Conservation (phyloP, 1,284 basidiomycete genomes). For the Hypsizygus ulmarius region DNA sequence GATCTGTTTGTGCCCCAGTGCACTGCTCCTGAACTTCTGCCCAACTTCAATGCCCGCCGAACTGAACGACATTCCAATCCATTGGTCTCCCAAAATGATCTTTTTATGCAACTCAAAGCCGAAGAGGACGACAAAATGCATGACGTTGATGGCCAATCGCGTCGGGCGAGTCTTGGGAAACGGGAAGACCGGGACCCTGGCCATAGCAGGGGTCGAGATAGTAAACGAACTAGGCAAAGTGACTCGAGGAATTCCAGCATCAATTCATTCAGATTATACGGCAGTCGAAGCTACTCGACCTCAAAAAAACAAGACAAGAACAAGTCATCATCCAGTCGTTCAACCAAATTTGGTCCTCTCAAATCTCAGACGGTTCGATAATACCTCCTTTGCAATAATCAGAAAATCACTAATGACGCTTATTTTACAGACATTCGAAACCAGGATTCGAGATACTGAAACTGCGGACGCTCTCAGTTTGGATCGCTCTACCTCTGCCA, state of each 20-base stretch:
- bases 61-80: constrained; percentile 21
- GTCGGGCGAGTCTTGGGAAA: constrained; percentile 5
- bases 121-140: constrained; percentile 22
- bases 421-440: too few relatives aligned
- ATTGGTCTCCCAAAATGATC: constrained; percentile 33
- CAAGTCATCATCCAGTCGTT: neutral
- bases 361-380: constrained; percentile 9
- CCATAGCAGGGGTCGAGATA: constrained; percentile 10
- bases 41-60: constrained; percentile 7
- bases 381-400: too few relatives aligned
- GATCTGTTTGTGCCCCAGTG: neutral
- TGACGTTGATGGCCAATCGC: constrained; percentile 6
- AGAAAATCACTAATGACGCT: too few relatives aligned
- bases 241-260: constrained; percentile 4
- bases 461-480: too few relatives aligned
- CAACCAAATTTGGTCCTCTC: neutral
- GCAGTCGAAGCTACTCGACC: constrained; percentile 13
- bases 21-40: constrained; percentile 3
- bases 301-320: constrained; percentile 8
- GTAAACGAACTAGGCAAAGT: constrained; percentile 8
- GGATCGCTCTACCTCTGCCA: too few relatives aligned
- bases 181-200: constrained; percentile 6
- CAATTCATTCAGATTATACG: constrained; percentile 12
- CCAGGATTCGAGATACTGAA: too few relatives aligned
- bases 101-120: constrained; percentile 31